phyloP scores from a whole-genome alignment of 768 basidiomycete genomes.

The Leucosporidium creatinivorum region DNA sequence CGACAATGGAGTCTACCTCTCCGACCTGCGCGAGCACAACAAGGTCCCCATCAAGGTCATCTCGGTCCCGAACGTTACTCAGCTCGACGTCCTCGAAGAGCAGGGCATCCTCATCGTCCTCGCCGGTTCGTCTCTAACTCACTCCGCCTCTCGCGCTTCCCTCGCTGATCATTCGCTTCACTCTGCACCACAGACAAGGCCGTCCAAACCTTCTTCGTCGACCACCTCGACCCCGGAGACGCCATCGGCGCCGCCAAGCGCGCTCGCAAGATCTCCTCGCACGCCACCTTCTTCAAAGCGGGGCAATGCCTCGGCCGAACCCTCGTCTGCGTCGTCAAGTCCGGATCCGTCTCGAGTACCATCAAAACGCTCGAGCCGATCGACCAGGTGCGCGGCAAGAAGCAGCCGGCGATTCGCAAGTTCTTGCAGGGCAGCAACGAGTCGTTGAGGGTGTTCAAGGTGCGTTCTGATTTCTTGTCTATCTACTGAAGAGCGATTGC shows the following conservation, averaged over 20 bases:
- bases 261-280: slow-evolving; percentile 88
- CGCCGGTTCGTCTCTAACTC: slow-evolving; percentile 58
- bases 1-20: slow-evolving; percentile 91
- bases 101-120: slow-evolving; percentile 94
- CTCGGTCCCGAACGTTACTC: slow-evolving; percentile 76
- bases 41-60: slow-evolving; percentile 72
- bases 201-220: slow-evolving; percentile 91
- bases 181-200: slow-evolving; percentile 61
- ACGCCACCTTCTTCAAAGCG: slow-evolving; percentile 96
- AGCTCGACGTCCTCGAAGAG: slow-evolving; percentile 93
- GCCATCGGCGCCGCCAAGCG: slow-evolving; percentile 85
- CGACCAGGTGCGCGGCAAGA: slow-evolving; percentile 64
- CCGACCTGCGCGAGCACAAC: slow-evolving; percentile 63
- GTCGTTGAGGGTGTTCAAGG: slow-evolving; percentile 83
- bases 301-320: slow-evolving; percentile 84
- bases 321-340: slow-evolving; percentile 94
- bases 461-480: slow-evolving; percentile 36
- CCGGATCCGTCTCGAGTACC: slow-evolving; percentile 91
- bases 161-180: not conserved
- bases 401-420: slow-evolving; percentile 68
- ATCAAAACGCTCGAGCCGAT: slow-evolving; percentile 88
- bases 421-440: slow-evolving; percentile 91
- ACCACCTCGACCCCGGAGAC: slow-evolving; percentile 81
- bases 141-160: not conserved
- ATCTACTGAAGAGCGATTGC: not conserved